Evolutionary conservation across 352 stramenopile genomes (phyloP).

Genomic region (Phytophthora tentaculata): DNA sequence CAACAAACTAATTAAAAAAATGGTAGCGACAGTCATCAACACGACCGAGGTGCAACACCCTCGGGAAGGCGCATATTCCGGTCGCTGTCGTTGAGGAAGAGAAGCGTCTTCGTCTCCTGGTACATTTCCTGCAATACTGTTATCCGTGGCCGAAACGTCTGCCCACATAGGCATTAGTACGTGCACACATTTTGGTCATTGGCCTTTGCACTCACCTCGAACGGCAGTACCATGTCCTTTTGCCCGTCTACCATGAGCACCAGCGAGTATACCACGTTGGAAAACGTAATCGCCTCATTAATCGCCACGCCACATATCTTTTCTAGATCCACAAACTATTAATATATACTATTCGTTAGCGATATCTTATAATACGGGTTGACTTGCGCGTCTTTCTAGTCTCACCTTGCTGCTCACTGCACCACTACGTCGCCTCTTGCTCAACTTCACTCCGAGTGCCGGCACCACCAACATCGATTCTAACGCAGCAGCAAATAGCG

Average conservation of each 20-base stretch:
- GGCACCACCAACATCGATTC: conserved; percentile 83
- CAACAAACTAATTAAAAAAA: conserved; percentile 5
- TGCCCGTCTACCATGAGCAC: conserved; percentile 79
- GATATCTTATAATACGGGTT: too few species aligned
- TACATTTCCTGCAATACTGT: conserved; percentile 78
- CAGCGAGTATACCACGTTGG: conserved; percentile 82
- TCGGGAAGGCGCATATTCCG: conserved; percentile 57
- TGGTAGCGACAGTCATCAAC: conserved; percentile 6
- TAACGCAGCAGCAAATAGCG: conserved; percentile 26
- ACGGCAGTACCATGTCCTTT: conserved; percentile 74
- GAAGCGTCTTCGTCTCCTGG: conserved; percentile 50
- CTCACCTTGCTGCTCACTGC: conserved; percentile 30
- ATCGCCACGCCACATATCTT: conserved; percentile 74
- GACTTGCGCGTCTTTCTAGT: background rate
- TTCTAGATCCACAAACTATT: conserved; percentile 42
- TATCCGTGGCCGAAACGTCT: conserved; percentile 78
- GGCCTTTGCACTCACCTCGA: conserved; percentile 53
- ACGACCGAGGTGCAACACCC: conserved; percentile 16
- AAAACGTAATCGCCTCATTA: conserved; percentile 85
- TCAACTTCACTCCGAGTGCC: conserved; percentile 74
- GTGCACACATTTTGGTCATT: background rate
- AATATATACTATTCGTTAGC: too few species aligned
- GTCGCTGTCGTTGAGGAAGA: conserved; percentile 56
- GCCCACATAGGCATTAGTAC: background rate
- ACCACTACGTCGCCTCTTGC: conserved; percentile 61